phyloP scores from a whole-genome alignment of 441 rosid species.

The Jatropha multifida region DNA sequence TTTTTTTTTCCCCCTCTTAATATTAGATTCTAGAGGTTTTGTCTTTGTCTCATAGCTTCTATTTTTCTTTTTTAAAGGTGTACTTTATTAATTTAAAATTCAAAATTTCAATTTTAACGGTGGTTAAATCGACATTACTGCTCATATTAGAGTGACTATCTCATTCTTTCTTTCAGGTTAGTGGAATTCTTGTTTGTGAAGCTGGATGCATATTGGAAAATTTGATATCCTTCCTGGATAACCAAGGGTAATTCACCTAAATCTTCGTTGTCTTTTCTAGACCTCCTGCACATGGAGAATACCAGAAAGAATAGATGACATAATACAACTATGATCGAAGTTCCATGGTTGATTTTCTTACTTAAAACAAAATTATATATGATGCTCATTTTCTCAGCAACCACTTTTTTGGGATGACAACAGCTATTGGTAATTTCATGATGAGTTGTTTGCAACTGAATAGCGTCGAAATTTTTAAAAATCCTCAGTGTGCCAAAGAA shows the following conservation, averaged over 20 bases:
- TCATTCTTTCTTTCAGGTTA: constrained; percentile 53
- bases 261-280: constrained; percentile 5
- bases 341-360: not conserved
- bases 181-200: constrained; percentile 90
- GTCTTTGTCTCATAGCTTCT: not conserved
- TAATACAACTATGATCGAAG: not conserved
- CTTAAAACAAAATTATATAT: not conserved
- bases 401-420: not conserved
- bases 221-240: constrained; percentile 69
- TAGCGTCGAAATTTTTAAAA: not conserved
- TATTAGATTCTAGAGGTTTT: not conserved
- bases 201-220: constrained; percentile 98
- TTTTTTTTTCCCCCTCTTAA: not conserved
- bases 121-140: not conserved
- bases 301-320: not conserved
- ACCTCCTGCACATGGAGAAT: constrained; percentile 5
- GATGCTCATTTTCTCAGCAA: not conserved
- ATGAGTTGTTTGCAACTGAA: not conserved
- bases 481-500: not conserved
- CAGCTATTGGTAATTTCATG: not conserved
- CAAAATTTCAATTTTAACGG: not conserved
- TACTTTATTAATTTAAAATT: not conserved
- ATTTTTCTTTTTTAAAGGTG: no score
- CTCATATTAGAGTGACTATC: constrained; percentile 20
- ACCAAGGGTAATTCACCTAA: constrained; percentile 58